phyloP scores from a whole-genome alignment of 345 rosid genomes.

The Eucalyptus virginea region DNA sequence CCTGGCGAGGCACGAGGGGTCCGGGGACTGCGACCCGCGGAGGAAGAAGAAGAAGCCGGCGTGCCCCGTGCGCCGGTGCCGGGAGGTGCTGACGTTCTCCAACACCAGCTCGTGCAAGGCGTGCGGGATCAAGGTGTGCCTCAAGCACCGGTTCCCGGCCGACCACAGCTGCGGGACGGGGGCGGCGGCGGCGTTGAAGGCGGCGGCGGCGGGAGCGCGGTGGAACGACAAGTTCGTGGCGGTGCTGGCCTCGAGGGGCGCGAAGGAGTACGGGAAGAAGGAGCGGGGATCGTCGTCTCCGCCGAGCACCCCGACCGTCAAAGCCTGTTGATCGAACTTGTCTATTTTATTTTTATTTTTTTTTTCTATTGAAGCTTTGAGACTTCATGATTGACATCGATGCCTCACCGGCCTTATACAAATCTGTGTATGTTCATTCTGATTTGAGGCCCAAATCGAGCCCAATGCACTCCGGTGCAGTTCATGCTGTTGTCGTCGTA shows the following conservation, averaged over 20 bases:
- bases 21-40: conserved; percentile 49
- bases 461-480: neutral
- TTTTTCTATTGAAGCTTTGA: neutral
- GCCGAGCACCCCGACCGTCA: conserved; percentile 9
- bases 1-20: conserved; percentile 41
- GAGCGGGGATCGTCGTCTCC: conserved; percentile 7
- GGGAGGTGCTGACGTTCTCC: conserved; percentile 50
- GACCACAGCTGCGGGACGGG: conserved; percentile 47
- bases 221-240: conserved; percentile 50
- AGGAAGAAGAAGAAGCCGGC: conserved; percentile 46
- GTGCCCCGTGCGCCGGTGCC: conserved; percentile 62
- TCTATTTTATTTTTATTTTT: neutral
- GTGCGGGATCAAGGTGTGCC: conserved; percentile 58
- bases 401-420: neutral
- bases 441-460: neutral
- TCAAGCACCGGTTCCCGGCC: conserved; percentile 66
- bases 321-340: conserved; percentile 7
- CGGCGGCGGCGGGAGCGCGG: neutral
- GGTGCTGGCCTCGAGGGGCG: conserved; percentile 36
- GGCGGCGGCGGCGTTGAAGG: neutral
- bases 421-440: neutral
- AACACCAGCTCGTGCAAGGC: conserved; percentile 62
- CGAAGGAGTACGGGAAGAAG: conserved; percentile 28
- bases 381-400: neutral
- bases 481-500: neutral